These are phyloP conservation scores for Coemansia sp. DNA, from an alignment of 192 early-diverging fungal genomes.

Conservation along the genomic window DNA sequence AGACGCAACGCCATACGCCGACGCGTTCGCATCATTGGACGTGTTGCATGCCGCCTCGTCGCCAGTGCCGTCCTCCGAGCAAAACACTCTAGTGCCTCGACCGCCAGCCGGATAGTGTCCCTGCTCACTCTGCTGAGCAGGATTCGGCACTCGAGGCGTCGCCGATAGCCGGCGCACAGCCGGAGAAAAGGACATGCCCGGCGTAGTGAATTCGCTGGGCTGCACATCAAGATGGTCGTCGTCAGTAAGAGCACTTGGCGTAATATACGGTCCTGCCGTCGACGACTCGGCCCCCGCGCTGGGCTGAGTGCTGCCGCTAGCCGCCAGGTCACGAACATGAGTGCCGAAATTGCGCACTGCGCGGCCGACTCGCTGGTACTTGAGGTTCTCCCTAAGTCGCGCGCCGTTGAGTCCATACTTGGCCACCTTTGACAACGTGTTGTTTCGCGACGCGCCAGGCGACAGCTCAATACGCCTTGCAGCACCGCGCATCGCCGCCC, in stretches of 20 bases:
- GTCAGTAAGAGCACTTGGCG: slow-evolving; percentile 3
- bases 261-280: neutral
- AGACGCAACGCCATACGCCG: neutral
- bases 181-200: slow-evolving; percentile 29
- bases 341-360: slow-evolving; percentile 32
- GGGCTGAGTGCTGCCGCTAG: slow-evolving; percentile 20
- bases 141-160: neutral
- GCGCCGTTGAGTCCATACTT: slow-evolving; percentile 21
- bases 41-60: neutral
- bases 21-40: neutral
- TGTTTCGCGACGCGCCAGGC: slow-evolving; percentile 13
- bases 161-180: neutral
- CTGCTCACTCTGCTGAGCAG: neutral
- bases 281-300: slow-evolving; percentile 16
- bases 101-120: neutral
- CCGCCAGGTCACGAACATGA: slow-evolving; percentile 36
- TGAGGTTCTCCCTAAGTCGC: slow-evolving; percentile 37
- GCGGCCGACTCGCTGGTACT: slow-evolving; percentile 29
- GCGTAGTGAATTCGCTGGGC: slow-evolving; percentile 25
- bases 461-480: slow-evolving; percentile 12
- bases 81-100: neutral
- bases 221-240: neutral
- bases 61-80: slow-evolving; percentile 1
- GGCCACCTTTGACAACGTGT: slow-evolving; percentile 14
- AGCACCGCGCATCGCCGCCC: neutral